Evolutionary conservation across 2,329 filamentous ascomycete genomes (phyloP).

Genomic region (Scleromitrula shiraiana): DNA sequence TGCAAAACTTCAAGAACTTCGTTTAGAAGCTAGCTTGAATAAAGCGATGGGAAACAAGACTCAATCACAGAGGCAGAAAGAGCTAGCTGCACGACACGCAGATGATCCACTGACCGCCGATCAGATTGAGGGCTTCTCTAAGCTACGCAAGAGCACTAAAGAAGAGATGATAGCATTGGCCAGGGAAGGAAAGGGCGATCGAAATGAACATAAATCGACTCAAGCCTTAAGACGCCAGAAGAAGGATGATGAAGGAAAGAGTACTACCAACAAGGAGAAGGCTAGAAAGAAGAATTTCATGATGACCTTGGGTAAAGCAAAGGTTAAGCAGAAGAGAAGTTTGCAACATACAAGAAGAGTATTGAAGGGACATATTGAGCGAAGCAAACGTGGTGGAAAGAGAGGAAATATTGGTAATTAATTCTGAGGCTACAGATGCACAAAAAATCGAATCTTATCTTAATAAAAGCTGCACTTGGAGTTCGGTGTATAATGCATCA

Average conservation of each 20-base stretch:
- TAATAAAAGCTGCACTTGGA: too few species aligned
- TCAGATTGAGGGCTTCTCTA: slow-evolving; percentile 81
- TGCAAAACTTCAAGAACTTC: slow-evolving; percentile 87
- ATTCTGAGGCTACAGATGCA: not conserved
- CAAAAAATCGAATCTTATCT: slow-evolving; percentile 1
- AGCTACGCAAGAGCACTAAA: slow-evolving; percentile 75
- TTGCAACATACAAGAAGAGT: slow-evolving; percentile 77
- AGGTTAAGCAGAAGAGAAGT: slow-evolving; percentile 91
- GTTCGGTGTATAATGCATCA: too few species aligned
- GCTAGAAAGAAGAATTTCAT: slow-evolving; percentile 95
- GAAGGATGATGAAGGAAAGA: slow-evolving; percentile 86
- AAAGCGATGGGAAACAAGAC: slow-evolving; percentile 47
- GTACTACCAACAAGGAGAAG: slow-evolving; percentile 96
- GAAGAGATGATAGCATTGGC: slow-evolving; percentile 82
- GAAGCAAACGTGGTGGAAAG: slow-evolving; percentile 76
- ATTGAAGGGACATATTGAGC: slow-evolving; percentile 71
- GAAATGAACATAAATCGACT: slow-evolving; percentile 76
- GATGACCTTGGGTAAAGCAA: slow-evolving; percentile 96
- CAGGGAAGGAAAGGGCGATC: slow-evolving; percentile 70
- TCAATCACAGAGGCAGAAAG: slow-evolving; percentile 32
- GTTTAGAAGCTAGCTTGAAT: slow-evolving; percentile 62
- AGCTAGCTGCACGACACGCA: slow-evolving; percentile 51
- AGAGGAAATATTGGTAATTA: slow-evolving; percentile 53
- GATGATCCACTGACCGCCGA: slow-evolving; percentile 87
- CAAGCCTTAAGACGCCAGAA: slow-evolving; percentile 77